phyloP scores from a whole-genome alignment of 257 asterid species.

The Lavandula angustifolia region DNA sequence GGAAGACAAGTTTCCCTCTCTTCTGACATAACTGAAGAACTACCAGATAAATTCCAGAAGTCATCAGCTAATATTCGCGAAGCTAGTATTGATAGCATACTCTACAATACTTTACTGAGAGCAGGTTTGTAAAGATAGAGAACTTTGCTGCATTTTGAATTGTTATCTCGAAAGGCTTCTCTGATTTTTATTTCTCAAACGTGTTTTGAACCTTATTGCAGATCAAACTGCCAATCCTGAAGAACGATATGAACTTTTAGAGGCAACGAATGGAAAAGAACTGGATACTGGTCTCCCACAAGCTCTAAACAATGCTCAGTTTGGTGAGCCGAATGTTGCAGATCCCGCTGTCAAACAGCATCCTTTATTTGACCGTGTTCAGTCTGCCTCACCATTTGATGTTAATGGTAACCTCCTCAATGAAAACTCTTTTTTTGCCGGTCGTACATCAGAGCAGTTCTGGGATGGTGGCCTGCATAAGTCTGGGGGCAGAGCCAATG shows the following conservation, averaged over 20 bases:
- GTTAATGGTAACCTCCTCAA: conserved; percentile 41
- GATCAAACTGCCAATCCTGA: conserved; percentile 43
- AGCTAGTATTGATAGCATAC: conserved; percentile 39
- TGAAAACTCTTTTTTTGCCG: conserved; percentile 45
- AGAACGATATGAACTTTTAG: conserved; percentile 38
- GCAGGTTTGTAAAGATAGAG: conserved; percentile 41
- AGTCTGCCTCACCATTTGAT: conserved; percentile 41
- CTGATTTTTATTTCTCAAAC: conserved; percentile 26
- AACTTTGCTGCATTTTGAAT: conserved; percentile 17
- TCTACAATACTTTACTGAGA: conserved; percentile 33
- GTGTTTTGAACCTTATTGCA: conserved; percentile 27
- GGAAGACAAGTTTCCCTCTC: conserved; percentile 43
- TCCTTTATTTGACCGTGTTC: conserved; percentile 39
- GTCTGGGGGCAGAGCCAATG: conserved; percentile 42
- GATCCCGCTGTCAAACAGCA: conserved; percentile 40
- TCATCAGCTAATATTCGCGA: conserved; percentile 36
- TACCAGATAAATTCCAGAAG: conserved; percentile 38
- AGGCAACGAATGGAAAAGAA: conserved; percentile 37
- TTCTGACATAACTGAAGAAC: conserved; percentile 43
- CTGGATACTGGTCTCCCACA: conserved; percentile 34
- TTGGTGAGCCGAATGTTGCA: conserved; percentile 43
- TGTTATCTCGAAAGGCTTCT: conserved; percentile 4
- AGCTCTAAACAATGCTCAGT: conserved; percentile 39
- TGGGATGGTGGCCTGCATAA: conserved; percentile 49
- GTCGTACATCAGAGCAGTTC: conserved; percentile 49